Percentiles rank a stretch among this genome's conserved stretches.
phyloP scores from a whole-genome alignment of 2,329 filamentous ascomycete genomes.

The Volutella citrinella region DNA sequence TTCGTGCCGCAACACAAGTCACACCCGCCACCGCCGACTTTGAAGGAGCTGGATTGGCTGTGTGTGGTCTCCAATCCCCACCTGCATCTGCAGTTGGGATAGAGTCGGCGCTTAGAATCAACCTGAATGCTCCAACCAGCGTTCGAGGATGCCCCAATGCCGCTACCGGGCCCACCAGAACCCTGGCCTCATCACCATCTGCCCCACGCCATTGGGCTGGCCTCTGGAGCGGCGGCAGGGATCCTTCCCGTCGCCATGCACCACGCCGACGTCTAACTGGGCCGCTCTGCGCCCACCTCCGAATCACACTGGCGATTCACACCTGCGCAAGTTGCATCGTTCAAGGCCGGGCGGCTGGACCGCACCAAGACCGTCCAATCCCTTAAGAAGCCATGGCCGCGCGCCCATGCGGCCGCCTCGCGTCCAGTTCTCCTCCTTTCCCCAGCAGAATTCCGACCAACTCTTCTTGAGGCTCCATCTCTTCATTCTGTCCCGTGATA shows the following conservation, averaged over 20 bases:
- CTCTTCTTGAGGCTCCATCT: too few species aligned
- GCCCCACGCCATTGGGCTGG: conserved; percentile 16
- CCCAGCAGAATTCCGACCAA: conserved; percentile 6
- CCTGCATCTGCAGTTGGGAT: conserved; percentile 9
- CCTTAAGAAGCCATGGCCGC: conserved; percentile 25
- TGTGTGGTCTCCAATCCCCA: too few species aligned
- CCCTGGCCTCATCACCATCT: conserved; percentile 9
- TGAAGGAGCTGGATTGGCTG: too few species aligned
- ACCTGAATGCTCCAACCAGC: conserved; percentile 18
- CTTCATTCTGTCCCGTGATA: conserved; percentile 6
- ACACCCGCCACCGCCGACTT: too few species aligned
- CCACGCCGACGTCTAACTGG: conserved; percentile 25
- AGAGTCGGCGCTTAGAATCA: conserved; percentile 25
- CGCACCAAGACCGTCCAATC: conserved; percentile 17
- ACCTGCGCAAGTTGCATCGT: conserved; percentile 14
- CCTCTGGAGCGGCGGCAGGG: conserved; percentile 12
- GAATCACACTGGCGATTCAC: conserved; percentile 25
- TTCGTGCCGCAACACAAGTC: too few species aligned
- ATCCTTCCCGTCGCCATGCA: conserved; percentile 19
- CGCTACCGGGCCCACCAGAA: conserved; percentile 1
- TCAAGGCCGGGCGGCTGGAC: conserved; percentile 24
- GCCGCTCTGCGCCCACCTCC: conserved; percentile 16
- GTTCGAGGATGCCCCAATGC: conserved; percentile 5
- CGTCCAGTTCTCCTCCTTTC: conserved; percentile 9
- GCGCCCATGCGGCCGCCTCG: conserved; percentile 19